A percentile compares a stretch with the other conserved stretches of the same genome.
Conservation (phyloP, 805 yeast genomes). For the Ogataea methanolica region DNA sequence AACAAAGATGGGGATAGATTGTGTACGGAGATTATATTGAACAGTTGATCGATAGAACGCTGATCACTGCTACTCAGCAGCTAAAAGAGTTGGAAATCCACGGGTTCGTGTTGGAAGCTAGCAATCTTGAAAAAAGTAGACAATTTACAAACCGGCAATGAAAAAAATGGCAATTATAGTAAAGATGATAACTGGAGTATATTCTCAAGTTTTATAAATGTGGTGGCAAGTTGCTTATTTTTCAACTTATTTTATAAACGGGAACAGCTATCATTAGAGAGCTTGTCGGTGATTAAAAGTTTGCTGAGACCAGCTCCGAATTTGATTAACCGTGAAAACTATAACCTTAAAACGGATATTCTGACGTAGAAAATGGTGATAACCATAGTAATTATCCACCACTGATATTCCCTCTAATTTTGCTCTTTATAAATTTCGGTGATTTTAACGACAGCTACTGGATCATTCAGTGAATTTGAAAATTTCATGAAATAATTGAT, state of each 20-base stretch:
- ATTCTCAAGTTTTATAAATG: slow-evolving; percentile 9
- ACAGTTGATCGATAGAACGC: too few species aligned
- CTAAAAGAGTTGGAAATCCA: too few species aligned
- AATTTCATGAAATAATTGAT: not conserved
- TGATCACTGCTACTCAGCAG: too few species aligned
- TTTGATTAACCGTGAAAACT: not conserved
- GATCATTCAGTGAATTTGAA: not conserved
- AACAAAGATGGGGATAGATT: too few species aligned
- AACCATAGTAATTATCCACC: not conserved
- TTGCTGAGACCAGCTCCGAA: slow-evolving; percentile 1
- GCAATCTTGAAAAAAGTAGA: too few species aligned
- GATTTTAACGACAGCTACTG: not conserved
- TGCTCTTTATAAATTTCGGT: not conserved
- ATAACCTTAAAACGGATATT: too few species aligned
- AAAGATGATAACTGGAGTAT: not conserved
- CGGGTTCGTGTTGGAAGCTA: too few species aligned
- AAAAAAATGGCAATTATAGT: too few species aligned
- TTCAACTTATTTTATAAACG: slow-evolving; percentile 12
- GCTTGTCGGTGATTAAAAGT: slow-evolving; percentile 6
- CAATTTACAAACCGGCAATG: too few species aligned
- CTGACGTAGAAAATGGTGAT: not conserved
- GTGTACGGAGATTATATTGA: too few species aligned
- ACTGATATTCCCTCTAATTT: not conserved
- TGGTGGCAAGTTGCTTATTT: slow-evolving; percentile 6
- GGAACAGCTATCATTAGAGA: slow-evolving; percentile 10